Conservation (phyloP, 306 rosid species). For the Castanea crenata region DNA sequence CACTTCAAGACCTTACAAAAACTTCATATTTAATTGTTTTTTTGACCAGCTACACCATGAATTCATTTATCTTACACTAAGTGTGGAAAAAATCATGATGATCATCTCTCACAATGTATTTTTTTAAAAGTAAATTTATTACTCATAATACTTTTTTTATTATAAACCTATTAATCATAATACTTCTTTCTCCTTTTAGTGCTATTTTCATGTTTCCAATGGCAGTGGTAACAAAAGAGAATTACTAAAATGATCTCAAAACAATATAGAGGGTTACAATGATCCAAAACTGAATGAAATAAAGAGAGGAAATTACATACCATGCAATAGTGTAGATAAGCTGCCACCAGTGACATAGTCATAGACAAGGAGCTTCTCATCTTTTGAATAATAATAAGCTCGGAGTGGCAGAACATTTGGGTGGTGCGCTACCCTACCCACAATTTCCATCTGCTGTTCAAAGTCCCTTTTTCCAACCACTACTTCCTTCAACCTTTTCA, state of each 20-base stretch:
- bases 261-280: not conserved
- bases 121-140: not conserved
- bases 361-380: slow-evolving; percentile 82
- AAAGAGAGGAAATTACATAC: slow-evolving; percentile 35
- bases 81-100: not conserved
- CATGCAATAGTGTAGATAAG: slow-evolving; percentile 66
- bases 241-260: not conserved
- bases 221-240: not conserved
- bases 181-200: not conserved
- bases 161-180: not conserved
- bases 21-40: not conserved
- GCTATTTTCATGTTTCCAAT: not conserved
- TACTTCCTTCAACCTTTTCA: slow-evolving; percentile 86
- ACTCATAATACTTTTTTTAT: not conserved
- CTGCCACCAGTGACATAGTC: slow-evolving; percentile 65
- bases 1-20: not conserved
- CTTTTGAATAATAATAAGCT: slow-evolving; percentile 85
- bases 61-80: not conserved
- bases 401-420: slow-evolving; percentile 69
- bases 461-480: slow-evolving; percentile 76
- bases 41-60: not conserved
- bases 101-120: not conserved
- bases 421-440: slow-evolving; percentile 79
- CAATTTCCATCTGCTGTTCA: slow-evolving; percentile 79
- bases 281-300: not conserved